Evolutionary conservation across 2,329 filamentous ascomycete genomes (phyloP), one percentile per base, ranked within the genome.

Genomic region (Sporothrix phasma): DNA sequence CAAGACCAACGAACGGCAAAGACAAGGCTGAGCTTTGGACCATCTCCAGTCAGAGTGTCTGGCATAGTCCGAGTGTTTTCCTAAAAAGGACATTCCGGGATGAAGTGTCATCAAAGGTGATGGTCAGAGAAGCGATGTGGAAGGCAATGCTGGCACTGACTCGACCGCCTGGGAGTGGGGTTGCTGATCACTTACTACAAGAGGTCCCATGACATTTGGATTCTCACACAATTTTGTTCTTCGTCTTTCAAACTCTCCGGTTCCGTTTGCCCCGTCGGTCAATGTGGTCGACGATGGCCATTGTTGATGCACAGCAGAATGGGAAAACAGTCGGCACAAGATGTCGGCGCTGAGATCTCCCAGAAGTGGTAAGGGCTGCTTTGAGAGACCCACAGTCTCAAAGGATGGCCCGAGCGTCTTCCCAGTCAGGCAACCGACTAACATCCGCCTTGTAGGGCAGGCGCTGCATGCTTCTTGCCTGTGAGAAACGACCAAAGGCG

Each of bases 331-430:
- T 53, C 49, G 34, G 26, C 13, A 29, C 15, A 15, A 7, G 1
- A 17, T 53, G 26, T 17, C 26, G 26, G 46, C 26, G 46, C 22
- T 26, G 19, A 26, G 22, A 26, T 11, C 22, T 15, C 29, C 8
- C 22, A 10, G 39, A 41, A 13, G 15, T n/a, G n/a, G n/a, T n/a
- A n/a, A n/a, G n/a, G n/a, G n/a, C n/a, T n/a, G n/a, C n/a, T n/a
- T n/a, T n/a, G 24, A 19, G 2, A 5, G 49, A 37, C 24, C 56
- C 37, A 43, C 37, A 19, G 0, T 17, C 2, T 3, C 1, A 1
- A 43, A 7, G 46, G 3, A 5, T 51, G 59, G 59, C 37, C 59
- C 45, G 59, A 61, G 59, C 45, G 59, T 49, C 59, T 61, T 51
- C 59, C 59, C n/a, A 29, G 26, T 49, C 29, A 34, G 59, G 59